Evolutionary conservation across 192 early-diverging fungal genomes (phyloP).

Genomic region (Radiomyces spectabilis): DNA sequence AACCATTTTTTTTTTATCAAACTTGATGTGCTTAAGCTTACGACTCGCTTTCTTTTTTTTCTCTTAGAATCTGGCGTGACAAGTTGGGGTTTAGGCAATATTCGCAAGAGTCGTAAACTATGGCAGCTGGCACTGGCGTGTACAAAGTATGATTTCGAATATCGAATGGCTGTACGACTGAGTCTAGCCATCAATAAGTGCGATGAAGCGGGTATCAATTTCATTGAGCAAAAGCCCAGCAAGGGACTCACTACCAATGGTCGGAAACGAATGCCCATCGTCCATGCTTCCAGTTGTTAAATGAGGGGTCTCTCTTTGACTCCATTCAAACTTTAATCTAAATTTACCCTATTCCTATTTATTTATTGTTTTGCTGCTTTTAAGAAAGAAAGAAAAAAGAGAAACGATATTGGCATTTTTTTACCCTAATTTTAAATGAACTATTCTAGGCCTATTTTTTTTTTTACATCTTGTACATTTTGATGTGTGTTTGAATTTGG

Average conservation of each 20-base stretch:
- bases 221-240: constrained; percentile 5
- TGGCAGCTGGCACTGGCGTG: constrained; percentile 41
- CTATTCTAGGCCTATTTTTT: neutral
- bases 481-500: no score
- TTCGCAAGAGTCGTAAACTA: constrained; percentile 23
- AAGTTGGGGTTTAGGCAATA: constrained; percentile 34
- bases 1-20: neutral
- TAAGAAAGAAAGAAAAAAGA: neutral
- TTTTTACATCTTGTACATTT: neutral
- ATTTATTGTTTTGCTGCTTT: no score
- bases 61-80: constrained; percentile 40
- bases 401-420: no score
- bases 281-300: neutral
- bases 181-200: constrained; percentile 23
- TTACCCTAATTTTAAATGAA: no score
- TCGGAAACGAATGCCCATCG: constrained; percentile 15
- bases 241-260: constrained; percentile 17
- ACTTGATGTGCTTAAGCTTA: neutral
- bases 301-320: constrained; percentile 1
- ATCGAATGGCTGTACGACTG: constrained; percentile 26
- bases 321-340: neutral
- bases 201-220: constrained; percentile 22
- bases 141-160: constrained; percentile 49
- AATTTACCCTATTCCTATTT: neutral
- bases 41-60: neutral